These are phyloP conservation scores for Pseudocercospora musae DNA, from an alignment of 2,329 filamentous ascomycete genomes.

Conservation along the genomic window DNA sequence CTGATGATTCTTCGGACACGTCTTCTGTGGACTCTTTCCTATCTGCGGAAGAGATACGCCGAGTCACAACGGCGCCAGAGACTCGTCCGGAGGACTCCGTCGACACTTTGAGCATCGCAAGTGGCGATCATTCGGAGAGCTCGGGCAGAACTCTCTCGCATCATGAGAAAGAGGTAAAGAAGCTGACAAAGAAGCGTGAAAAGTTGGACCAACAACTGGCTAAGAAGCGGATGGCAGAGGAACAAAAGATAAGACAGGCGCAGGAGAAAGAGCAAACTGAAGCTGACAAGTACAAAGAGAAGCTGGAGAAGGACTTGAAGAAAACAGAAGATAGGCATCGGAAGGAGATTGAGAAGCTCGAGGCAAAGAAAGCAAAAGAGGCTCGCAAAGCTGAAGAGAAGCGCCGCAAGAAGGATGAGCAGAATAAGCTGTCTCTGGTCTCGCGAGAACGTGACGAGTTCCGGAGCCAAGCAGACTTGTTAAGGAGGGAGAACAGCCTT, in stretches of 20 bases:
- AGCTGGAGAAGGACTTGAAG: slow-evolving; percentile 60
- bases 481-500: slow-evolving; percentile 50
- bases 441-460: slow-evolving; percentile 50
- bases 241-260: slow-evolving; percentile 41
- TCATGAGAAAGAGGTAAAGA: slow-evolving; percentile 63
- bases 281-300: slow-evolving; percentile 62
- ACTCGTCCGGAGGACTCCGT: slow-evolving; percentile 25
- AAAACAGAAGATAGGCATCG: slow-evolving; percentile 63
- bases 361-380: slow-evolving; percentile 36
- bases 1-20: slow-evolving; percentile 25
- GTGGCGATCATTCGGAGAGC: slow-evolving; percentile 18
- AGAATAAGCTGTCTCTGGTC: slow-evolving; percentile 45
- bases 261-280: slow-evolving; percentile 38
- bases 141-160: slow-evolving; percentile 20
- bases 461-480: slow-evolving; percentile 43
- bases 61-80: slow-evolving; percentile 31
- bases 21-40: slow-evolving; percentile 38
- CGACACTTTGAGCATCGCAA: slow-evolving; percentile 25
- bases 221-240: slow-evolving; percentile 55
- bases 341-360: slow-evolving; percentile 60
- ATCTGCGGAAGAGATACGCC: slow-evolving; percentile 42
- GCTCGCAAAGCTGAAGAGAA: slow-evolving; percentile 45
- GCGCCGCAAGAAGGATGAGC: slow-evolving; percentile 46
- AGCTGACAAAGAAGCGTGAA: slow-evolving; percentile 58
- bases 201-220: slow-evolving; percentile 63